Evolutionary conservation across 768 basidiomycete genomes (phyloP), one percentile per base, ranked within the genome.

Genomic region (Russula vinacea): DNA sequence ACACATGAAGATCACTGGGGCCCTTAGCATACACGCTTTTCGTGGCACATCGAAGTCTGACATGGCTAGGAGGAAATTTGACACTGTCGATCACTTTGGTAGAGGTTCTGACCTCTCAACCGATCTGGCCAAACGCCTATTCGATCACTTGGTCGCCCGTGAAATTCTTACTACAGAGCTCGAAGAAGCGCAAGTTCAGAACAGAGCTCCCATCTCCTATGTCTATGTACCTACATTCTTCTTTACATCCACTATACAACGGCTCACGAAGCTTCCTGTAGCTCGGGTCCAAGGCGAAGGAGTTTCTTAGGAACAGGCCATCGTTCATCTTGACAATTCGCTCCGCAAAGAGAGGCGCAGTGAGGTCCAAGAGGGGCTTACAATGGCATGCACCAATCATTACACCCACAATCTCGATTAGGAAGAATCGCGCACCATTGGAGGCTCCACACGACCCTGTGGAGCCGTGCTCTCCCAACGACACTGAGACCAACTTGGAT

Each of bases 1-100:
- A 17, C 4, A 6, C 10, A 42, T 56, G 60, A 61, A 59, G 56
- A 62, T 69, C 35, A 62, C 68, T 14, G 55, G 58, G 11, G 29
- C 56, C 10, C 60, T 32, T 5, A 58, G 66, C 17, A 40, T 61
- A 19, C 55, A 58, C 11, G 62, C 60, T 2, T 69, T 68, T 60
- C 66, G 66, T 42, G 68, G 66, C 2, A 67, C 66, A 22, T 51
- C 53, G n/a, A 49, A 40, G n/a, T 16, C 24, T 24, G 60, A 63
- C 0, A 58, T 69, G 42, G 13, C 17, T 47, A 55, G 39, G 51
- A 63, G 32, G 32, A 35, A 19, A 5, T 61, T 61, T 33, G n/a
- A 59, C 35, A 37, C 19, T 4, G 49, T 67, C 17, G n/a, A 42
- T 2, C 17, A 57, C 29, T 69, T 54, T 26, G 66, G 56, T 16